These are phyloP conservation scores for Peronospora belbahrii DNA, from an alignment of 352 stramenopile species.

Conservation along the genomic window DNA sequence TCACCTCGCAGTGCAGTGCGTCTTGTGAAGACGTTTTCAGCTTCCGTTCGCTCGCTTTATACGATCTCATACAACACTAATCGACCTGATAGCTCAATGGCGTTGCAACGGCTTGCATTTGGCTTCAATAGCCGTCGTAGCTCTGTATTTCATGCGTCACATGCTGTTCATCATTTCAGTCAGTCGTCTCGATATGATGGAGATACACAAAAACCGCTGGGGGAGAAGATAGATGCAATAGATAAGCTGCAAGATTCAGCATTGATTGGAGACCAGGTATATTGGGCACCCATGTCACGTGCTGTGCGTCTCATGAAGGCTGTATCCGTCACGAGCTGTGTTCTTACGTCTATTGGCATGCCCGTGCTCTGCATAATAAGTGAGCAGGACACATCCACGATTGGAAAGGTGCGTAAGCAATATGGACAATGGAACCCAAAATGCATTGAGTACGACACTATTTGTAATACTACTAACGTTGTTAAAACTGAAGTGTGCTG, in stretches of 20 bases:
- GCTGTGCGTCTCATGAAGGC: constrained; percentile 82
- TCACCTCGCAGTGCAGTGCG: constrained; percentile 9
- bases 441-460: too few relatives aligned
- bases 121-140: constrained; percentile 3
- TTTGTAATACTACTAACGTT: too few relatives aligned
- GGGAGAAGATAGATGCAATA: neutral
- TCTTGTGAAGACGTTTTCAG: constrained; percentile 5
- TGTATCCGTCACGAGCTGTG: constrained; percentile 79
- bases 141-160: neutral
- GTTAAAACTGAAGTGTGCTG: constrained; percentile 7
- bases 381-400: constrained; percentile 56
- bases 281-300: constrained; percentile 61
- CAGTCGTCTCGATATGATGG: constrained; percentile 8
- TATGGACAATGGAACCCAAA: neutral
- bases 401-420: constrained; percentile 47
- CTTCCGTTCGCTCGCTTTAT: constrained; percentile 4
- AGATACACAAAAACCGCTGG: constrained; percentile 7
- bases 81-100: neutral
- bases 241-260: neutral
- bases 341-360: constrained; percentile 77
- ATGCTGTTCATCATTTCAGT: constrained; percentile 12
- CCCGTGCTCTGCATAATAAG: constrained; percentile 65
- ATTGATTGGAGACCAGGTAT: constrained; percentile 31
- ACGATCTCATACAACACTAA: neutral
- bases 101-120: constrained; percentile 12